Base-by-base conservation (phyloP, 305 asterid species). In the Vinca major region DNA sequence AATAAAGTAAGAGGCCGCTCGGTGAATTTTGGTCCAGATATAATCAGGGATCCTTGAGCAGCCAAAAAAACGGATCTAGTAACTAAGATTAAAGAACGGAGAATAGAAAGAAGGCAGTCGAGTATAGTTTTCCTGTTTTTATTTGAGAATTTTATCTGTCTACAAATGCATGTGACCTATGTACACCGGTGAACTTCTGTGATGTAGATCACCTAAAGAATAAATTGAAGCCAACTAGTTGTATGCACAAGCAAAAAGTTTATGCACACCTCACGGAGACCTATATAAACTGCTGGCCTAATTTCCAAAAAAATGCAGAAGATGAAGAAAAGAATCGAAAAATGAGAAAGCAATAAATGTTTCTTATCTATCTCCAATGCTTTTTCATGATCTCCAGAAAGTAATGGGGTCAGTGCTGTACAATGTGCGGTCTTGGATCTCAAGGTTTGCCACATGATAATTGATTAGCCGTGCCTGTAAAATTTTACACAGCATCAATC, bases 361-460 rank as follows among this genome's bases (percentile, higher is more conserved):
- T 56, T 51, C 56, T 51, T 7, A 68, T 41, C 16, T 41, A 53
- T 61, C 53, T 70, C 37, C 13, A 40, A 40, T 62, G 50, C 74
- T 13, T 45, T 60, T 64, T 81, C 78, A 82, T 5, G 82, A 78
- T 74, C 88, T 85, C 97, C 97, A 91, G 84, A 91, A 91, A 65
- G 85, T 84, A 47, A 75, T 74, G 48, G 93, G 88, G 69, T 87
- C 91, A 65, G 73, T 74, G 80, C 89, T 89, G 82, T 91, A 89
- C 79, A 87, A 73, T 39, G 97, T 82, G 65, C 80, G 88, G 65
- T 91, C 97, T 80, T 91, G 96, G 83, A 87, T 83, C 89, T 91
- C 96, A 16, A 89, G 97, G 82, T 91, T 91, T 48, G 96, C 96
- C 37, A 89, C 86, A 63, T 91, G 97, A 71, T 75, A 91, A 78